Evolutionary conservation across 768 basidiomycete genomes (phyloP).

Genomic region (Leucocoprinus leucothites): DNA sequence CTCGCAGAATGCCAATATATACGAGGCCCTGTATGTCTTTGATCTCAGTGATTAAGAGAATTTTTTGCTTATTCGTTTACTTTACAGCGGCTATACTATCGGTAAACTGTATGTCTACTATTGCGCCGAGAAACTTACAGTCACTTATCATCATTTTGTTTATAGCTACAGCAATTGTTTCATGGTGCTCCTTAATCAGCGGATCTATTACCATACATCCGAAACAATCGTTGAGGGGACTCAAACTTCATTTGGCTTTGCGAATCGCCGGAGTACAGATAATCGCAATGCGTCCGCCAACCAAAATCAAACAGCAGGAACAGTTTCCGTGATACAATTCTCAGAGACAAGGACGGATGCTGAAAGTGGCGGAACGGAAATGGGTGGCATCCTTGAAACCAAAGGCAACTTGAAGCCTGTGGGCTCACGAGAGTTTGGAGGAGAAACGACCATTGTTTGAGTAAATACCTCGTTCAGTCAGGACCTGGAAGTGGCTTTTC

Average conservation of each 20-base stretch:
- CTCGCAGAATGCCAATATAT: background rate
- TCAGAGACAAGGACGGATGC: too few relatives aligned
- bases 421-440: too few relatives aligned
- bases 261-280: background rate
- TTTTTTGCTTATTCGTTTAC: background rate
- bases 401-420: too few relatives aligned
- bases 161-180: conserved; percentile 9
- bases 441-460: too few relatives aligned
- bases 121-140: background rate
- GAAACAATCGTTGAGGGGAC: too few relatives aligned
- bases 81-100: background rate
- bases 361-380: too few relatives aligned
- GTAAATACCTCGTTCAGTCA: too few relatives aligned
- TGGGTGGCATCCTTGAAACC: too few relatives aligned
- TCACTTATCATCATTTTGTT: background rate
- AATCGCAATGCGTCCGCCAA: too few relatives aligned
- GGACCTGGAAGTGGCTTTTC: too few relatives aligned
- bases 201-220: background rate
- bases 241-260: too few relatives aligned
- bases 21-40: background rate
- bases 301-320: background rate
- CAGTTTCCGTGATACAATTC: background rate
- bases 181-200: conserved; percentile 10
- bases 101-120: background rate
- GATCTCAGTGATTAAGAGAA: background rate